These are phyloP conservation scores for Verticillium nonalfalfae DNA, from an alignment of 2,329 filamentous ascomycete genomes.

Conservation along the genomic window DNA sequence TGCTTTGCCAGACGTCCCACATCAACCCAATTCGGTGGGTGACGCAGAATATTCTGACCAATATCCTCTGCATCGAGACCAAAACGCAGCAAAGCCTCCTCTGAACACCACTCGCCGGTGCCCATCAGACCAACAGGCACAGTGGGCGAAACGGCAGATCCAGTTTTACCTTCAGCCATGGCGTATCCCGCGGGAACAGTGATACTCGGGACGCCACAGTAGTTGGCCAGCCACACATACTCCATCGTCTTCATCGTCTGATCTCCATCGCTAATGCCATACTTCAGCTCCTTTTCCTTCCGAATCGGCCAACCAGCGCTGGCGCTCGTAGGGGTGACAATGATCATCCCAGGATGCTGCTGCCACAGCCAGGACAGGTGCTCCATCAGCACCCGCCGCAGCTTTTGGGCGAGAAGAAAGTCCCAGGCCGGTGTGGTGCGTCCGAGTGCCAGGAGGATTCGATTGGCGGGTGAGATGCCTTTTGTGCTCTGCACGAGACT, in stretches of 20 bases:
- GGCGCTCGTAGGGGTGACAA: constrained; percentile 62
- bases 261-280: constrained; percentile 39
- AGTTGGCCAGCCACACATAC: constrained; percentile 46
- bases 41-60: constrained; percentile 22
- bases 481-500: constrained; percentile 37
- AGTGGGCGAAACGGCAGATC: constrained; percentile 18
- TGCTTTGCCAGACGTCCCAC: constrained; percentile 28
- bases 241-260: constrained; percentile 39
- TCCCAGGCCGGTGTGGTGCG: constrained; percentile 58
- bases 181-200: constrained; percentile 39
- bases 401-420: constrained; percentile 62
- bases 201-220: constrained; percentile 40
- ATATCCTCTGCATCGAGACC: constrained; percentile 38
- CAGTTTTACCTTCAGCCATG: constrained; percentile 23
- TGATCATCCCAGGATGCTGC: constrained; percentile 60
- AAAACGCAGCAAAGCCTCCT: constrained; percentile 41
- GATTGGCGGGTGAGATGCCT: constrained; percentile 54
- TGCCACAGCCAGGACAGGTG: constrained; percentile 64
- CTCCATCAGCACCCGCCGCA: constrained; percentile 63
- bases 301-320: constrained; percentile 39
- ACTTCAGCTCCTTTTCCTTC: constrained; percentile 23
- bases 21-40: constrained; percentile 37
- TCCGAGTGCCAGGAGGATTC: constrained; percentile 59
- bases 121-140: constrained; percentile 50
- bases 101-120: constrained; percentile 47